A percentile compares a stretch with the other conserved stretches of the same genome.
Conservation (phyloP, 2,329 filamentous ascomycete genomes). For the Didymella pinodella region DNA sequence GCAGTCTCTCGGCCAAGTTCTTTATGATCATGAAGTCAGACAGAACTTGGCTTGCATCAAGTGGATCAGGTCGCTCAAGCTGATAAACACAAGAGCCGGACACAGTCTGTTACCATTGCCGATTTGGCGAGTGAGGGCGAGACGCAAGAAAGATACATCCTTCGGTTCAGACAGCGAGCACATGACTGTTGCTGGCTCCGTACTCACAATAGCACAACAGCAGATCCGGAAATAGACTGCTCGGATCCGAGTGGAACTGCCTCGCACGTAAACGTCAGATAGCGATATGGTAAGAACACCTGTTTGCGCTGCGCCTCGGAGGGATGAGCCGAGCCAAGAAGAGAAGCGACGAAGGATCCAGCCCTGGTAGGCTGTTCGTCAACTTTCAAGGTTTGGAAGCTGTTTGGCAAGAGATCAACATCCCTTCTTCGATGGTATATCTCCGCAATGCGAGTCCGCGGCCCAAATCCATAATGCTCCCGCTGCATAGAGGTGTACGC, state of each 20-base stretch:
- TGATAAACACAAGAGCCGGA: background rate
- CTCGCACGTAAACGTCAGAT: background rate
- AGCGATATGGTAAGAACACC: background rate
- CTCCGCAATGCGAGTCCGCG: background rate
- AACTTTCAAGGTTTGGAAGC: background rate
- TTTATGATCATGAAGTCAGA: background rate
- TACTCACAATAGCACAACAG: background rate
- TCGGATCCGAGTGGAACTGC: background rate
- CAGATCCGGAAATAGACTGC: background rate
- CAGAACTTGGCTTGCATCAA: too few species aligned
- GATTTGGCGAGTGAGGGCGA: background rate
- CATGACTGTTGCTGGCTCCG: too few species aligned
- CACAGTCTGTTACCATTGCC: background rate
- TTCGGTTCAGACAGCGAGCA: background rate
- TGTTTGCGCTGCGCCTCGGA: background rate
- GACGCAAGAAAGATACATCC: background rate
- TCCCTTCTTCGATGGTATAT: constrained; percentile 2
- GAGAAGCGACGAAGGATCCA: background rate
- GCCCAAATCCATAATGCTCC: background rate
- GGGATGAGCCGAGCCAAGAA: background rate
- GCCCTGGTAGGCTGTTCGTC: background rate
- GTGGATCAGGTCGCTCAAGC: background rate
- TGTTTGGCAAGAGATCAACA: background rate
- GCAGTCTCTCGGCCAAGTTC: background rate
- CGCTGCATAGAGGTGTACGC: background rate